A percentile compares a stretch with the other conserved stretches of the same genome.
Evolutionary conservation across 2,329 filamentous ascomycete genomes (phyloP).

Genomic region (Fusarium bactridioides): DNA sequence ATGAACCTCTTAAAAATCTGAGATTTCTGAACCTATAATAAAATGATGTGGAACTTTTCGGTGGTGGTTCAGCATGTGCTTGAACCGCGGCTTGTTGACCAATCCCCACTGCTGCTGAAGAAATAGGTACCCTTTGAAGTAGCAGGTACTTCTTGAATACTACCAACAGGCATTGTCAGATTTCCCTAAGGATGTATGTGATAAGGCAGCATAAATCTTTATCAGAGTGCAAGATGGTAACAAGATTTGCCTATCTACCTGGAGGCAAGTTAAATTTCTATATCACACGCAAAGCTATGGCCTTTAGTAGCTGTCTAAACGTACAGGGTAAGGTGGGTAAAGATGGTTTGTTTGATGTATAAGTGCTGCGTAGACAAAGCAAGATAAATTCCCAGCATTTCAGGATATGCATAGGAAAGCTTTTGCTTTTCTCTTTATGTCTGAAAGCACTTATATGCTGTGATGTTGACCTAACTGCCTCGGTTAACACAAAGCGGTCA

Average conservation of each 20-base stretch:
- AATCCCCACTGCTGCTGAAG: constrained; percentile 16
- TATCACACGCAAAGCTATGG: background rate
- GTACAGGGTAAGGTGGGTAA: background rate
- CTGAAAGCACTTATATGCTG: background rate
- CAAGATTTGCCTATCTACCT: background rate
- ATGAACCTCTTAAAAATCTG: background rate
- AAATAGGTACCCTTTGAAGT: background rate
- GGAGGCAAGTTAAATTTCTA: background rate
- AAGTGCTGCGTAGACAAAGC: background rate
- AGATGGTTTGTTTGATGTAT: background rate
- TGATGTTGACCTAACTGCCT: background rate
- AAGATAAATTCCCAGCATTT: background rate
- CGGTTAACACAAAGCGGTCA: constrained; percentile 14
- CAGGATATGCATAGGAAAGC: background rate
- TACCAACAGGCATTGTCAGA: background rate
- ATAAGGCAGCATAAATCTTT: background rate
- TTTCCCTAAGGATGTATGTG: background rate
- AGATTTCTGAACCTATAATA: background rate
- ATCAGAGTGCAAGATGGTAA: background rate
- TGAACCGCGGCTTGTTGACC: constrained; percentile 4
- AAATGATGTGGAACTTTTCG: background rate
- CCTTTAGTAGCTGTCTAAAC: background rate
- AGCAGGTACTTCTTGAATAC: constrained; percentile 11
- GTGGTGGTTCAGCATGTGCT: constrained; percentile 4
- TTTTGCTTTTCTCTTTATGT: background rate